These are phyloP conservation scores for Eucalyptus shirleyi DNA, from an alignment of 345 rosid genomes.

Conservation along the genomic window DNA sequence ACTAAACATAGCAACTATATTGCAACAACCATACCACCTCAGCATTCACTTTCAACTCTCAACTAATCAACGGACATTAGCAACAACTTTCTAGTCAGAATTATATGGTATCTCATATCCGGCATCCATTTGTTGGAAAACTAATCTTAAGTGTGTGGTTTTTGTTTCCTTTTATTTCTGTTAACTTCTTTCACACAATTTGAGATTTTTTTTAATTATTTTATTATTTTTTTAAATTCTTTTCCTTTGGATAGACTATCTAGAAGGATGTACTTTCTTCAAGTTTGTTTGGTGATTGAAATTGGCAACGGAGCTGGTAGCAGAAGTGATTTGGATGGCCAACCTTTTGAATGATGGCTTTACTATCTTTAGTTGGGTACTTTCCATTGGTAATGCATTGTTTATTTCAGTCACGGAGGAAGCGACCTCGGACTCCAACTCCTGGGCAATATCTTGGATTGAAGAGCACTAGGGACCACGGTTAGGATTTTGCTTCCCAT, in stretches of 20 bases:
- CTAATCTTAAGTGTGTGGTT: conserved; percentile 3
- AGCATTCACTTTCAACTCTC: conserved; percentile 81
- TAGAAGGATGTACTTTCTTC: neutral
- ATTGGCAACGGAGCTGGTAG: neutral
- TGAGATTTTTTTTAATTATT: neutral
- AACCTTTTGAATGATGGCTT: neutral
- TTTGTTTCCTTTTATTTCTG: conserved; percentile 1
- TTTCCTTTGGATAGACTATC: neutral
- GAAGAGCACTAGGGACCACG: conserved; percentile 68
- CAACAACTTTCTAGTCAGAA: conserved; percentile 80
- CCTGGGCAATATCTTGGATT: conserved; percentile 99
- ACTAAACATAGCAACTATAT: conserved; percentile 84
- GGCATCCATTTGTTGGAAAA: conserved; percentile 22
- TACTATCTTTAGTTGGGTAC: neutral
- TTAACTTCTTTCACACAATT: neutral
- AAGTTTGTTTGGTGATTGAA: neutral
- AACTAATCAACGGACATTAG: conserved; percentile 97
- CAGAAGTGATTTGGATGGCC: neutral
- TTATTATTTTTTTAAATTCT: neutral
- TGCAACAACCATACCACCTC: conserved; percentile 75
- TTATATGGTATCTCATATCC: conserved; percentile 58
- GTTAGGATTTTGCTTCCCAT: conserved; percentile 14
- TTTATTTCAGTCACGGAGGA: conserved; percentile 84
- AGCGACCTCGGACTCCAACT: conserved; percentile 94
- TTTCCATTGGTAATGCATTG: neutral